phyloP scores from a whole-genome alignment of 108 stramenopile species.

The Conticribra guillardii region DNA sequence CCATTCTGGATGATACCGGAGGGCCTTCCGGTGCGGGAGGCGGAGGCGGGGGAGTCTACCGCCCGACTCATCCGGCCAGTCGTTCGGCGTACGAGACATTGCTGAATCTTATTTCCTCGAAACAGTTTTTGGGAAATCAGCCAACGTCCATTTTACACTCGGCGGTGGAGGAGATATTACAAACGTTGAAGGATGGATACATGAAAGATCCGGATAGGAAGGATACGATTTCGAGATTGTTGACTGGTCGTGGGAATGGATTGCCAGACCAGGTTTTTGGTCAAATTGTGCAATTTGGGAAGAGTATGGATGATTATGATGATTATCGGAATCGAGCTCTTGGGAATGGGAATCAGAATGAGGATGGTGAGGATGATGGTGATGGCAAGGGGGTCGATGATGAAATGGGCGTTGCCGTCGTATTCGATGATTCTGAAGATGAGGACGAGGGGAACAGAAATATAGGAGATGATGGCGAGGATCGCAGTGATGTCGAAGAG shows the following conservation, averaged over 20 bases:
- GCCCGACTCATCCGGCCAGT: conserved; percentile 70
- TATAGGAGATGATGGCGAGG: conserved; percentile 63
- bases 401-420: conserved; percentile 98
- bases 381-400: conserved; percentile 71
- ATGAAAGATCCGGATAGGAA: conserved; percentile 84
- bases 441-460: conserved; percentile 56
- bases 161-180: conserved; percentile 94
- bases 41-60: conserved; percentile 65
- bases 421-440: conserved; percentile 96
- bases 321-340: conserved; percentile 40
- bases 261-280: conserved; percentile 76
- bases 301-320: conserved; percentile 87
- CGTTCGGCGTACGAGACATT: conserved; percentile 83
- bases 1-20: conserved; percentile 31
- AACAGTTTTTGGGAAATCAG: conserved; percentile 87
- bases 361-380: conserved; percentile 48
- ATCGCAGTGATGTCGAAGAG: conserved; percentile 79
- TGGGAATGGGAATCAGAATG: conserved; percentile 12
- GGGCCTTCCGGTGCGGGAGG: conserved; percentile 35
- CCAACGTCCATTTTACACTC: conserved; percentile 85
- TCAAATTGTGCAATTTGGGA: conserved; percentile 85
- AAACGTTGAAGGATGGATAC: conserved; percentile 77
- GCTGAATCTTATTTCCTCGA: conserved; percentile 67
- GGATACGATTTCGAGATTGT: conserved; percentile 70
- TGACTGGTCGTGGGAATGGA: conserved; percentile 74